A percentile compares a stretch with the other conserved stretches of the same genome.
These are phyloP conservation scores for Datura wrightii DNA, from an alignment of 257 asterid genomes.

Conservation along the genomic window DNA sequence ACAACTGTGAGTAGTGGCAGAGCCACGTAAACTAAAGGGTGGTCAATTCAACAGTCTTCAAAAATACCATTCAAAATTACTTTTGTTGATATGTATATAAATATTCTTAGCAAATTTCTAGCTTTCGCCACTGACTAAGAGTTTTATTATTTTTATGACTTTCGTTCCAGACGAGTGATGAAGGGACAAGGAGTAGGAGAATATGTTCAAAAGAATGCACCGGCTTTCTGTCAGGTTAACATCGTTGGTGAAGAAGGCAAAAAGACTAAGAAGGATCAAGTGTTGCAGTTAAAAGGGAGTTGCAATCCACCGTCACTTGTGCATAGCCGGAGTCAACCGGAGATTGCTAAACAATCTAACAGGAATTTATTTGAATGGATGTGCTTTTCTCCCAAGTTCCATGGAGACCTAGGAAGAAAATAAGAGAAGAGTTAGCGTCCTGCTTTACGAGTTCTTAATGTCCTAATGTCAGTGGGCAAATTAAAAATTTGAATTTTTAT, in stretches of 20 bases:
- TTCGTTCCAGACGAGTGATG: slow-evolving; percentile 53
- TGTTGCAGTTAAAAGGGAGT: background rate
- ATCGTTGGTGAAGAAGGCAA: slow-evolving; percentile 49
- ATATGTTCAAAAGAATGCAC: slow-evolving; percentile 72
- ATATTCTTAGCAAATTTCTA: background rate
- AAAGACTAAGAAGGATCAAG: background rate
- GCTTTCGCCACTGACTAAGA: background rate
- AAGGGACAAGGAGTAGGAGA: slow-evolving; percentile 69
- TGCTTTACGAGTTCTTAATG: too few relatives aligned
- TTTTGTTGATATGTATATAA: background rate
- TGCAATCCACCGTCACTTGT: background rate
- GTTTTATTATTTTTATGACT: background rate
- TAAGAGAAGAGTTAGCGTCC: background rate
- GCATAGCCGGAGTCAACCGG: slow-evolving; percentile 34
- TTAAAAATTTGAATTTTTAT: background rate
- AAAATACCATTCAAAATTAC: background rate
- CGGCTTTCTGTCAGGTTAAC: slow-evolving; percentile 63
- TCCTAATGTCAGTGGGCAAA: background rate
- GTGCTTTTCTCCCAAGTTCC: slow-evolving; percentile 43
- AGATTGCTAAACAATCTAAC: slow-evolving; percentile 39
- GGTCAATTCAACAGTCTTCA: background rate
- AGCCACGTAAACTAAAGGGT: background rate
- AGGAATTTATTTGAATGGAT: slow-evolving; percentile 68
- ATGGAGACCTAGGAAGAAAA: background rate
- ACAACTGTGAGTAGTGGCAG: background rate